These are phyloP conservation scores for Ochetophila trinervis DNA, from an alignment of 306 rosid genomes.

Conservation along the genomic window DNA sequence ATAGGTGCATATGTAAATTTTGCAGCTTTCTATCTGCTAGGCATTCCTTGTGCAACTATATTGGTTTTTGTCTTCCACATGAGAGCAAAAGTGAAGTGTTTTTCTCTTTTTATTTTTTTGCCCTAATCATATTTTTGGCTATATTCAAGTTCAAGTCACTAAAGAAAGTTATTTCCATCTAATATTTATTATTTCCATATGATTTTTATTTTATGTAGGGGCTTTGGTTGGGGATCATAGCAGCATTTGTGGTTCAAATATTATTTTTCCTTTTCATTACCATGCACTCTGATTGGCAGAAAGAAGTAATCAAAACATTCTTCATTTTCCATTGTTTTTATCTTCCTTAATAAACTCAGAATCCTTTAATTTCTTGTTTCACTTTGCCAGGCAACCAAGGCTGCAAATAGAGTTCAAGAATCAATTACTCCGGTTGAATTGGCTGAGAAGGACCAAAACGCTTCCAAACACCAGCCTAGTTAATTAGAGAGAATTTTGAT, in stretches of 20 bases:
- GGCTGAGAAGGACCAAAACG: not conserved
- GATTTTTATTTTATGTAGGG: conserved; percentile 18
- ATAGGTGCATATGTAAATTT: conserved; percentile 29
- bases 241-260: conserved; percentile 35
- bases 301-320: conserved; percentile 31
- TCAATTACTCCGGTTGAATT: not conserved
- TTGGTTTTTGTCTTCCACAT: conserved; percentile 19
- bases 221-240: conserved; percentile 36
- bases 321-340: not conserved
- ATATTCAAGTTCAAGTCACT: not conserved
- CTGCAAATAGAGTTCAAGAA: conserved; percentile 25
- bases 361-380: not conserved
- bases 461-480: too few relatives aligned
- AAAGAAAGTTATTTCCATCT: not conserved
- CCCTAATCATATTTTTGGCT: not conserved
- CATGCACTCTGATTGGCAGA: conserved; percentile 38
- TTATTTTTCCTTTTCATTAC: conserved; percentile 29
- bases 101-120: not conserved
- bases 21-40: conserved; percentile 18
- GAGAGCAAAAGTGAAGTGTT: conserved; percentile 10
- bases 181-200: not conserved
- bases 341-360: not conserved
- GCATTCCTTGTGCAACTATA: conserved; percentile 15
- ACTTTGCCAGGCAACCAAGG: conserved; percentile 31
- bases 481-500: too few relatives aligned